Base-by-base conservation (phyloP, 805 yeast genomes). In the Lachancea mirantina region DNA sequence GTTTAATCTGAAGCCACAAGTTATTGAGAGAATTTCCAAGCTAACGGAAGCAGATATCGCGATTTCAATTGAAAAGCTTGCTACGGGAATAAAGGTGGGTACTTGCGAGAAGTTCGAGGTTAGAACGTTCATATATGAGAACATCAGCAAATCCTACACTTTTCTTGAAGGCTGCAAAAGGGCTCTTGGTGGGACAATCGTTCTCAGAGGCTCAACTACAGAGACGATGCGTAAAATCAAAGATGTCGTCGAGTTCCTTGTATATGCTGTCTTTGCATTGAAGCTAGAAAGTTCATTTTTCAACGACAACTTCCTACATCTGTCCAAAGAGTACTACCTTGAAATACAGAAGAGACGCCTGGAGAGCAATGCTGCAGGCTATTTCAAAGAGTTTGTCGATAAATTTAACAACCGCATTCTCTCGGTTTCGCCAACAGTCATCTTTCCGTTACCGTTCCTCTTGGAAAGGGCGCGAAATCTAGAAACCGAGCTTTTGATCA, bases 351-450 rank as follows among this genome's bases (percentile, higher is more conserved):
- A 41, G 13, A 43, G 45, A 23, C 36, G 41, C 8, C 45, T 27
- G 8, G 36, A 40, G 6, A 48, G 45, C 9, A 41, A 34, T 10
- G 40, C 39, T 19, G 33, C 30, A 5, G 62, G 61, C 0, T 63
- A 56, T 40, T 67, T 61, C 26, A 42, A 55, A 19, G 64, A 61
- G 3, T 67, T 67, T 40, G 41, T 66, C 5, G 51, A 55, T 10
- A 46, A 56, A 19, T 61, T 77, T 32, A 52, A 64, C 11, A 61
- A 62, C n/a, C 61, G 84, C 39, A 61, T 76, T 4, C 59, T 89
- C 17, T 84, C 95, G 3, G 71, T 84, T 1, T 88, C 97, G 5
- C 96, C 98, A 0, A 74, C 87, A 32, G 88, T 88, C 0, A 65
- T 70, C 13, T 82, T 83, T 47, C 74, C 78, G 0, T 59, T 74